Evolutionary conservation across 768 basidiomycete genomes (phyloP), one percentile per base, ranked within the genome.

Genomic region (Lentinula sp.): DNA sequence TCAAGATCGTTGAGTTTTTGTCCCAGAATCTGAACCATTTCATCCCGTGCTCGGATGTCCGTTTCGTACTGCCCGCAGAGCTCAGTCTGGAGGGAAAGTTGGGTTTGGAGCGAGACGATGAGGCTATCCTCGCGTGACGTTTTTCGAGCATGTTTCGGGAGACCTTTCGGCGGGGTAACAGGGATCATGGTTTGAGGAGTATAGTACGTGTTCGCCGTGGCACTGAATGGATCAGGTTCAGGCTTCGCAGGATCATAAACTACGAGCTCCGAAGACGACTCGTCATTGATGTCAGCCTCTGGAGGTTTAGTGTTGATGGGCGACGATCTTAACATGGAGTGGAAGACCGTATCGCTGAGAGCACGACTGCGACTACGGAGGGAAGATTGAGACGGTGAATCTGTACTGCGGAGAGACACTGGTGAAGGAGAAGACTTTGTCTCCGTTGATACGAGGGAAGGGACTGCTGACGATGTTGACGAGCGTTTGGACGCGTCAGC

Each of bases 141-240:
- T 62, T 79, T 85, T 45, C 87, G 80, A 5, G 74, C 73, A 64
- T 87, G 87, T 3, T 66, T 66, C 7, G 61, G 21, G 2, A 56
- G 43, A n/a, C 75, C 75, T 39, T 75, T 74, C 0, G 85, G 83
- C 18, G 89, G 88, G 0, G 88, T 87, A 0, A 79, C 76, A 0
- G 89, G 88, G 28, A 88, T 85, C 76, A 87, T 82, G 6, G 84
- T 83, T 62, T 88, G 87, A 1, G 88, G 87, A 0, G 87, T 88
- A 67, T 89, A 91, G 68, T 90, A 91, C 0, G 89, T 88, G 34
- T 78, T 86, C 18, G 89, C 87, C 63, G 89, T 77, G 2, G 82
- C 83, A 52, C 83, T 81, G 73, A 92, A 91, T 2, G 89, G 89
- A 69, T 91, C 89, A 6, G 88, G 86, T 65, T 85, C 84, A 6